A percentile compares a stretch with the other conserved stretches of the same genome.
Conservation (phyloP, 2,329 filamentous ascomycete genomes). For the Nannizziopsis barbatae region DNA sequence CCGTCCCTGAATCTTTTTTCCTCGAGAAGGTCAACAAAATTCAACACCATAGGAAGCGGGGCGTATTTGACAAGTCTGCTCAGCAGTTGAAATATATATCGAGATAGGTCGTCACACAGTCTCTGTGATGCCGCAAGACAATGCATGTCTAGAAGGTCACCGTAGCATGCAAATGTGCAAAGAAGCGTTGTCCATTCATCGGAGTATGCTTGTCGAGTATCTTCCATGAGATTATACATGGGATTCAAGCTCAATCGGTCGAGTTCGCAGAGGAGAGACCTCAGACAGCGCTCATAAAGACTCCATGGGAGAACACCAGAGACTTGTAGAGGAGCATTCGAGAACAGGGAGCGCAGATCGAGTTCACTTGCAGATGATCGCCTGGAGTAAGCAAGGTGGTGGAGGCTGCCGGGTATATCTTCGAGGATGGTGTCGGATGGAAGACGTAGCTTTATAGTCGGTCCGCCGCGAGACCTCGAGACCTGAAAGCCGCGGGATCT, state of each 20-base stretch:
- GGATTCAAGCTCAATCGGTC: not conserved
- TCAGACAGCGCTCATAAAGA: not conserved
- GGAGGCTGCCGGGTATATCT: not conserved
- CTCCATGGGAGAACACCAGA: not conserved
- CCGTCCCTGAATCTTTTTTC: not conserved
- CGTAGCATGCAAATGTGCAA: conserved; percentile 5
- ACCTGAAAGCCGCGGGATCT: not conserved
- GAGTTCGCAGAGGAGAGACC: not conserved
- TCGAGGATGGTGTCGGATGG: not conserved
- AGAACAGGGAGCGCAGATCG: not conserved
- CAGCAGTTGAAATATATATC: not conserved
- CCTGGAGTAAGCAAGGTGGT: not conserved
- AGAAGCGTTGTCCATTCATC: not conserved
- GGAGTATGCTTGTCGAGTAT: not conserved
- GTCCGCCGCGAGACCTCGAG: not conserved
- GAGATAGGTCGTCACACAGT: conserved; percentile 1
- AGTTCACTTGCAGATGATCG: not conserved
- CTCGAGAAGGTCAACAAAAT: conserved; percentile 2
- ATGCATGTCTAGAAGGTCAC: conserved; percentile 1
- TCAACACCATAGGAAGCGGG: not conserved
- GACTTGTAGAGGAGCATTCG: not conserved
- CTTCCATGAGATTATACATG: conserved; percentile 1
- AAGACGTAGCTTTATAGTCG: not conserved
- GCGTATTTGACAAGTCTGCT: not conserved
- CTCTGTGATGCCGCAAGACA: not conserved